phyloP scores from a whole-genome alignment of 352 stramenopile species.

The Plasmopara halstedii region DNA sequence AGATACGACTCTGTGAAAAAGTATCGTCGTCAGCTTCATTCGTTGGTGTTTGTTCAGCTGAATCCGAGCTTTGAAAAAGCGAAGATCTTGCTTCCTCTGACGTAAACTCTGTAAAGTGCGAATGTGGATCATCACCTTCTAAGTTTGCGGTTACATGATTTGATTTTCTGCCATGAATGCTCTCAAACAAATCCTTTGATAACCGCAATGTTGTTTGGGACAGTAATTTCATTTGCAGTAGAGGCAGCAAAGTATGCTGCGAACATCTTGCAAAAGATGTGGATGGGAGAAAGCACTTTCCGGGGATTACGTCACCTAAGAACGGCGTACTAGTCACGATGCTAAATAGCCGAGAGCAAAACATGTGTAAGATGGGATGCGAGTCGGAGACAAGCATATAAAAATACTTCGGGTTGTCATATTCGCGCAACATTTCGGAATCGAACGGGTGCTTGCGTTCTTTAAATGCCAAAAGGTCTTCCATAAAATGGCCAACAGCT shows the following conservation, averaged over 20 bases:
- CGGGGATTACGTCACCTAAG: slow-evolving; percentile 30
- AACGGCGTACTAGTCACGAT: slow-evolving; percentile 49
- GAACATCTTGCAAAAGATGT: slow-evolving; percentile 25
- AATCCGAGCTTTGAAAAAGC: neutral
- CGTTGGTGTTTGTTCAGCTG: neutral
- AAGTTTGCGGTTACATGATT: neutral
- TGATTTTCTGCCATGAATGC: slow-evolving; percentile 6
- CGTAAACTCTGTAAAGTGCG: neutral
- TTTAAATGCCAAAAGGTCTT: slow-evolving; percentile 68
- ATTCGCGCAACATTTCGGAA: slow-evolving; percentile 59
- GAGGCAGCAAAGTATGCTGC: slow-evolving; percentile 30
- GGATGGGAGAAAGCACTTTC: slow-evolving; percentile 51
- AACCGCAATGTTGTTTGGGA: slow-evolving; percentile 27
- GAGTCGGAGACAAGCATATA: slow-evolving; percentile 74
- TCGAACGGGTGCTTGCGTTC: slow-evolving; percentile 75
- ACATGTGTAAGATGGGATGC: slow-evolving; percentile 68
- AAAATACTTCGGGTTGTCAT: slow-evolving; percentile 65
- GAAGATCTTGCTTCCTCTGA: neutral
- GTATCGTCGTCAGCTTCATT: slow-evolving; percentile 11
- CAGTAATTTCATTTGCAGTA: slow-evolving; percentile 47
- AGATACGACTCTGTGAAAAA: slow-evolving; percentile 16
- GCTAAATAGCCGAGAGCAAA: slow-evolving; percentile 64
- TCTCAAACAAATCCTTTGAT: slow-evolving; percentile 37
- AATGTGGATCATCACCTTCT: neutral
- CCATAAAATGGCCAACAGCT: slow-evolving; percentile 50